Evolutionary conservation across 2,329 filamentous ascomycete species (phyloP).

Genomic region (Fusarium albidum): DNA sequence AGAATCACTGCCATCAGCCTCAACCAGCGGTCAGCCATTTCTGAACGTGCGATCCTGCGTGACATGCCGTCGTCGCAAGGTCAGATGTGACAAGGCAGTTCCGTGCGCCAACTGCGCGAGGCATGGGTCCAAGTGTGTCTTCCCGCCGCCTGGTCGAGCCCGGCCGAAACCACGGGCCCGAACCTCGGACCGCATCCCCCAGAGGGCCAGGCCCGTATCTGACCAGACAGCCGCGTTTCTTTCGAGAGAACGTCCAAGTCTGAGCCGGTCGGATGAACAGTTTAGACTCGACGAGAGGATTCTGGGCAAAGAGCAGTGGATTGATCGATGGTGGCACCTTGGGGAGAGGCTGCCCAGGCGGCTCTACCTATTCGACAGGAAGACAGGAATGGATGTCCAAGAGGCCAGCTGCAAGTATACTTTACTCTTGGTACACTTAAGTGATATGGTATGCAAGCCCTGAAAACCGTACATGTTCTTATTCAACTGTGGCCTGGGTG

Average conservation of each 20-base stretch:
- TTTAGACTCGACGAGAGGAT: slow-evolving; percentile 1
- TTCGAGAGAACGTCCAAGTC: not conserved
- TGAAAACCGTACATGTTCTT: not conserved
- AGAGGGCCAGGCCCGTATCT: not conserved
- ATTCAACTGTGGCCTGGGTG: not conserved
- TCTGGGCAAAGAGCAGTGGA: slow-evolving; percentile 18
- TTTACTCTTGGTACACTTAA: slow-evolving; percentile 3
- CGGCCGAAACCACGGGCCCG: slow-evolving; percentile 13
- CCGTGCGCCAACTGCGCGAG: slow-evolving; percentile 18
- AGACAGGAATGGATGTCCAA: not conserved
- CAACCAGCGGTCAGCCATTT: not conserved
- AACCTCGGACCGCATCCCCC: not conserved
- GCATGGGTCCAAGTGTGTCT: slow-evolving; percentile 9
- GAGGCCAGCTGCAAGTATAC: slow-evolving; percentile 9
- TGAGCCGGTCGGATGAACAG: not conserved
- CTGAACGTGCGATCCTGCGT: slow-evolving; percentile 12
- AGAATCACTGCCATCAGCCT: not conserved
- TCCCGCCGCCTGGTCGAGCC: slow-evolving; percentile 17
- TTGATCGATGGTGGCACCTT: slow-evolving; percentile 15
- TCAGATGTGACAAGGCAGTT: slow-evolving; percentile 17
- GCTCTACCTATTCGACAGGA: slow-evolving; percentile 7
- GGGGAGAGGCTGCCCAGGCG: slow-evolving; percentile 11
- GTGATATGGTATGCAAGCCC: slow-evolving; percentile 7
- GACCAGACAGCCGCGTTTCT: slow-evolving; percentile 4
- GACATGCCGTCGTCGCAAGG: slow-evolving; percentile 19